Evolutionary conservation across 2,329 filamentous ascomycete species (phyloP).

Genomic region (Fusarium compactum): DNA sequence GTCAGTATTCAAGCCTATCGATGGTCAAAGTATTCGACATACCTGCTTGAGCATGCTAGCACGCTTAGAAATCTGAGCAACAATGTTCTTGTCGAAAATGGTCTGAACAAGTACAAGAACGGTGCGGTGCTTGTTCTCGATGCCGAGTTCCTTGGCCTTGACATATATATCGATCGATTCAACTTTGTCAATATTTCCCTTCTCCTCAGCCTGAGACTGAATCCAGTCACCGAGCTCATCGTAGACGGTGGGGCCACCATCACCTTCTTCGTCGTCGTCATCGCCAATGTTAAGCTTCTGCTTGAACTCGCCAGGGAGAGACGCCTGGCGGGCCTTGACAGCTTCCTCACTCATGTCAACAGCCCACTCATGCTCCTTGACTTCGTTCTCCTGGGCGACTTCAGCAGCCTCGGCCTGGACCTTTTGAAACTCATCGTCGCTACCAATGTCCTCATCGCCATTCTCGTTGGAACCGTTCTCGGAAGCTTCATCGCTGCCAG

Average conservation of each 20-base stretch:
- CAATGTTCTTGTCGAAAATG: conserved; percentile 90
- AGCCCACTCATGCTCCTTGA: conserved; percentile 92
- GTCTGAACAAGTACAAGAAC: conserved; percentile 92
- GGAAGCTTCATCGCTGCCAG: conserved; percentile 69
- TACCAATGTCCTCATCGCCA: conserved; percentile 74
- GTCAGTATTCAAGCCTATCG: conserved; percentile 46
- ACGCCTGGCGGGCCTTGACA: conserved; percentile 91
- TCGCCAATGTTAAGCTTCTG: conserved; percentile 86
- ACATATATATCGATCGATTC: conserved; percentile 92
- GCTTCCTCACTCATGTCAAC: conserved; percentile 97
- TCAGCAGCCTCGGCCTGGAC: conserved; percentile 73
- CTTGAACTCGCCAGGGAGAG: conserved; percentile 95
- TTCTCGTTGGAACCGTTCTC: conserved; percentile 64
- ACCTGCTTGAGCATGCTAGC: conserved; percentile 90
- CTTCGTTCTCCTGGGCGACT: conserved; percentile 65
- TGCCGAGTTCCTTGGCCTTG: conserved; percentile 96
- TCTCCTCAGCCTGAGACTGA: conserved; percentile 75
- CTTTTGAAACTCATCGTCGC: conserved; percentile 92
- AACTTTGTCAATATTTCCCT: conserved; percentile 81
- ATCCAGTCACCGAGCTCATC: conserved; percentile 96
- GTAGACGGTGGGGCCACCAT: conserved; percentile 81
- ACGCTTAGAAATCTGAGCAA: conserved; percentile 86
- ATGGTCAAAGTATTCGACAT: conserved; percentile 47
- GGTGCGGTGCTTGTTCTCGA: conserved; percentile 94
- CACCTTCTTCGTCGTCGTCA: conserved; percentile 84